A percentile compares a stretch with the other conserved stretches of the same genome.
phyloP scores from a whole-genome alignment of 768 basidiomycete genomes.

The Amanita phalloides region DNA sequence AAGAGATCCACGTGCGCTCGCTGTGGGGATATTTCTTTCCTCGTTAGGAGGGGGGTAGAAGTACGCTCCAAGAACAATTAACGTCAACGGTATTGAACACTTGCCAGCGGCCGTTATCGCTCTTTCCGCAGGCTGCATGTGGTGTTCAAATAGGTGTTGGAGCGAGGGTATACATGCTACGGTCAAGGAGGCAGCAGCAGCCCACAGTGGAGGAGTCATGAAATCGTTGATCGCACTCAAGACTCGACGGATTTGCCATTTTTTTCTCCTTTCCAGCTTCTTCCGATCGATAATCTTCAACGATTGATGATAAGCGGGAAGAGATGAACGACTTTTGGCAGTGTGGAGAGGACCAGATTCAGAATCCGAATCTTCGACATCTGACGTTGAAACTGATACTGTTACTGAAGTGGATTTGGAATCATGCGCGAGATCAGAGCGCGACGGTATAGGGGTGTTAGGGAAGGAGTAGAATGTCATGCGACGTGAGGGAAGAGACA shows the following conservation, averaged over 20 bases:
- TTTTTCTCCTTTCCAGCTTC: background rate
- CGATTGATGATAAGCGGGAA: background rate
- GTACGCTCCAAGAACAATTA: constrained; percentile 6
- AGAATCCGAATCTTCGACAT: constrained; percentile 16
- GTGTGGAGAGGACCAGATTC: constrained; percentile 2
- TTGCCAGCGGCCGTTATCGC: constrained; percentile 3
- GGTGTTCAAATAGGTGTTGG: background rate
- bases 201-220: background rate
- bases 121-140: background rate
- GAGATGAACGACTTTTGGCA: background rate
- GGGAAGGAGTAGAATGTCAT: constrained; percentile 57
- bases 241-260: background rate
- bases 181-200: background rate
- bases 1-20: background rate
- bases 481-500: constrained; percentile 12
- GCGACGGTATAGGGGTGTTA: constrained; percentile 39
- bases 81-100: constrained; percentile 7
- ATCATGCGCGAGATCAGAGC: constrained; percentile 20
- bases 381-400: constrained; percentile 10
- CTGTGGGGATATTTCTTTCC: background rate
- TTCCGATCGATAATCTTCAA: background rate
- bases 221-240: background rate
- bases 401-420: constrained; percentile 11
- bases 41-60: constrained; percentile 2
- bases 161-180: constrained; percentile 3